phyloP scores from a whole-genome alignment of 75 land plant species.

The Cupressus sempervirens region DNA sequence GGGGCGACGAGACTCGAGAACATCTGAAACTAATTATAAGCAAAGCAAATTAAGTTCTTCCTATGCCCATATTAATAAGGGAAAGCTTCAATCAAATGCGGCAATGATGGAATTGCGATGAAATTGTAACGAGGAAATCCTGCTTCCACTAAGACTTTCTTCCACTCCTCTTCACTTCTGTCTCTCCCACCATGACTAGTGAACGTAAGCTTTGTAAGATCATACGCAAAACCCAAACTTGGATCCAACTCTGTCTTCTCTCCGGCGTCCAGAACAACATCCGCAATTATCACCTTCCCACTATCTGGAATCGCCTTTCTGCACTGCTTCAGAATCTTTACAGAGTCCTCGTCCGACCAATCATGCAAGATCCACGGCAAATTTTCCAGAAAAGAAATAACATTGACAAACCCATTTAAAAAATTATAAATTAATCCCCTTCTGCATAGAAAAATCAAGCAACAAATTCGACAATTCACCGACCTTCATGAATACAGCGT shows the following conservation, averaged over 20 bases:
- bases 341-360: too few relatives aligned
- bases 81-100: too few relatives aligned
- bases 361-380: background rate
- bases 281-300: too few relatives aligned
- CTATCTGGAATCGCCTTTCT: too few relatives aligned
- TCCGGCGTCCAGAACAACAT: too few relatives aligned
- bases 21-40: background rate
- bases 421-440: too few relatives aligned
- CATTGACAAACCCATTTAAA: background rate
- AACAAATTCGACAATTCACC: background rate
- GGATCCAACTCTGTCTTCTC: background rate
- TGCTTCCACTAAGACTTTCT: slow-evolving; percentile 17
- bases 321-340: too few relatives aligned
- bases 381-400: background rate
- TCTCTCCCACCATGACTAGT: background rate
- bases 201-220: slow-evolving; percentile 25
- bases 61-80: too few relatives aligned
- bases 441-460: too few relatives aligned
- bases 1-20: slow-evolving; percentile 6
- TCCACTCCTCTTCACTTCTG: slow-evolving; percentile 19
- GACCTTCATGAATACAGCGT: slow-evolving; percentile 35
- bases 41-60: too few relatives aligned
- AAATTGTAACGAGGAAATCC: slow-evolving; percentile 24
- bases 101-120: too few relatives aligned
- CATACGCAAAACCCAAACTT: background rate